These are phyloP conservation scores for Pleurotus platypus DNA, from an alignment of 768 basidiomycete species.

Conservation along the genomic window DNA sequence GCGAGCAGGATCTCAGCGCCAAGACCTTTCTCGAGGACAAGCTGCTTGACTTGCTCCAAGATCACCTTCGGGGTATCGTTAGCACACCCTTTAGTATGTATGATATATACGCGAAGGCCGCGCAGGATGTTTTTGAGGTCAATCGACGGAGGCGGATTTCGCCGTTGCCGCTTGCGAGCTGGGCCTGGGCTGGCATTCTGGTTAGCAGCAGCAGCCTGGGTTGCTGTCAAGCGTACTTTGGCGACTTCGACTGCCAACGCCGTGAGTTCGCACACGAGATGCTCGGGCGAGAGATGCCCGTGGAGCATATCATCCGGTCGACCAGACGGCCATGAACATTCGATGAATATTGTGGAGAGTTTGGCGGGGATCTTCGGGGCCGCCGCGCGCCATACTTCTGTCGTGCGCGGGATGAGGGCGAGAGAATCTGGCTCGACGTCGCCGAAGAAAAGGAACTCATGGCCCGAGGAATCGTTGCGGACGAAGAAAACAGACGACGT, in stretches of 20 bases:
- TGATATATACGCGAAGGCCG: constrained; percentile 72
- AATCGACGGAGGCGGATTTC: constrained; percentile 33
- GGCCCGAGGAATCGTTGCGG: constrained; percentile 53
- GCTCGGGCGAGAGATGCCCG: constrained; percentile 84
- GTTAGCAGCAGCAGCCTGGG: background rate
- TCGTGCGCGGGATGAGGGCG: constrained; percentile 54
- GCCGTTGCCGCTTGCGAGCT: constrained; percentile 12
- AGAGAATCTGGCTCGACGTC: constrained; percentile 88
- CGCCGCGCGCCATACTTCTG: constrained; percentile 76
- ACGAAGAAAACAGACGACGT: constrained; percentile 85
- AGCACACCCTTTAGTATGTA: constrained; percentile 80
- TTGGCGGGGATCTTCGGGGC: constrained; percentile 69
- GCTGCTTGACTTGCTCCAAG: constrained; percentile 61
- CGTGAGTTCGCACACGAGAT: constrained; percentile 72
- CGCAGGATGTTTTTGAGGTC: constrained; percentile 49
- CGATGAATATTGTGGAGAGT: constrained; percentile 85
- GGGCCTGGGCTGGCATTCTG: constrained; percentile 10
- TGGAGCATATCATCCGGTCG: constrained; percentile 66
- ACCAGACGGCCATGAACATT: constrained; percentile 85
- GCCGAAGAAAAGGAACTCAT: constrained; percentile 90
- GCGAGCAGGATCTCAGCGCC: constrained; percentile 71
- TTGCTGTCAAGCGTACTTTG: constrained; percentile 25
- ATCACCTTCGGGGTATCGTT: constrained; percentile 61
- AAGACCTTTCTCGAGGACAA: constrained; percentile 59
- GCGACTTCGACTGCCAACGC: constrained; percentile 68